Evolutionary conservation across 148 eudicot species (phyloP).

Genomic region (Chenopodium album): DNA sequence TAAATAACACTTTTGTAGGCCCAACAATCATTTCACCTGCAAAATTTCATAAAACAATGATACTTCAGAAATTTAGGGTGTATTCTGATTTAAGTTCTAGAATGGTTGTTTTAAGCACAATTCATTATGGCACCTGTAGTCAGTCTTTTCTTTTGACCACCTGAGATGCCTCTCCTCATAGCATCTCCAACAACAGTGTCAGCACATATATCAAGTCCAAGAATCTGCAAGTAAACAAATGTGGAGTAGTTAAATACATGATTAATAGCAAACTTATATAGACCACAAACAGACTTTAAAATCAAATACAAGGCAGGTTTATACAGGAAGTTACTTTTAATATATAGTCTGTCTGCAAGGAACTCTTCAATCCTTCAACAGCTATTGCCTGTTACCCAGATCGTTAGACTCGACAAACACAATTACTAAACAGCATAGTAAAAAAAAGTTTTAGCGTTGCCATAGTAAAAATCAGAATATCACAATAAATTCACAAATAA

Average conservation of each 20-base stretch:
- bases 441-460: neutral
- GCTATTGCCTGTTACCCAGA: conserved; percentile 58
- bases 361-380: conserved; percentile 59
- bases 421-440: neutral
- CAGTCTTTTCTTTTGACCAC: conserved; percentile 84
- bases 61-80: neutral
- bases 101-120: neutral
- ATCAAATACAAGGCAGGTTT: conserved; percentile 8
- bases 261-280: neutral
- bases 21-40: conserved; percentile 95
- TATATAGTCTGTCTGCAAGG: conserved; percentile 79
- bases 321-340: conserved; percentile 52
- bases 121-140: conserved; percentile 52
- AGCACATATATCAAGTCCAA: conserved; percentile 77
- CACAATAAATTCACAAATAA: too few species aligned
- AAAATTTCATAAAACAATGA: conserved; percentile 10
- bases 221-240: conserved; percentile 47
- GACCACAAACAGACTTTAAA: conserved; percentile 5
- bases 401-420: conserved; percentile 4
- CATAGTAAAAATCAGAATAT: neutral
- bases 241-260: neutral
- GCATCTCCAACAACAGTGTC: conserved; percentile 71
- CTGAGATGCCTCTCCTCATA: conserved; percentile 86
- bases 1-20: conserved; percentile 64
- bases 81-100: neutral